A percentile compares a stretch with the other conserved stretches of the same genome.
Conservation (phyloP, 768 basidiomycete species). For the Basidioascus undulatus region DNA sequence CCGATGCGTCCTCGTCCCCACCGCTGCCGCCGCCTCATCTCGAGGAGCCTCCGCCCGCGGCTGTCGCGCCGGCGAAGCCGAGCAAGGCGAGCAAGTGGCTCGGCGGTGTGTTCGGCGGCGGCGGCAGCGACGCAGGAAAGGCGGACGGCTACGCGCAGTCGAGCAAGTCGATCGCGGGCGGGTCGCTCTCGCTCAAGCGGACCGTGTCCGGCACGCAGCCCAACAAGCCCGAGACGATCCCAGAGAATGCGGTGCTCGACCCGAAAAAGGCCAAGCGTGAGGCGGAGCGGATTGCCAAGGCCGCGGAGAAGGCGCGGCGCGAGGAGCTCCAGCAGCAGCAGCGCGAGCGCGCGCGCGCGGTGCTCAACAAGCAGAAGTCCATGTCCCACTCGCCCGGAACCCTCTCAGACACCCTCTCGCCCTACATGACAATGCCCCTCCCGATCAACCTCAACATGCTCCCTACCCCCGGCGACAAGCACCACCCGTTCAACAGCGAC, state of each 20-base stretch:
- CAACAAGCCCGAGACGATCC: slow-evolving; percentile 14
- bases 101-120: neutral
- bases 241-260: slow-evolving; percentile 17
- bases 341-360: slow-evolving; percentile 23
- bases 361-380: slow-evolving; percentile 22
- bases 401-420: neutral
- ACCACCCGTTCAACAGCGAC: neutral
- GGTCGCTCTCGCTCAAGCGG: slow-evolving; percentile 1
- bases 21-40: no score
- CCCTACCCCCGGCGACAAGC: neutral
- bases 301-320: slow-evolving; percentile 19
- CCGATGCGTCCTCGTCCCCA: no score
- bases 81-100: neutral
- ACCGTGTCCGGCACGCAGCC: slow-evolving; percentile 1
- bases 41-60: no score
- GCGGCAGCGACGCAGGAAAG: neutral
- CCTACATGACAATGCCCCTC: neutral
- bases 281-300: slow-evolving; percentile 15
- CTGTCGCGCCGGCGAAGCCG: neutral
- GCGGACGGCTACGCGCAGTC: slow-evolving; percentile 1
- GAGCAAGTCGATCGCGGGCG: neutral
- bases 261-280: slow-evolving; percentile 24
- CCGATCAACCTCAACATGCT: neutral
- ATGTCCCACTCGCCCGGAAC: slow-evolving; percentile 11
- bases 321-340: slow-evolving; percentile 17